Percentiles rank a stretch among this genome's conserved stretches.
Evolutionary conservation across 2,329 filamentous ascomycete species (phyloP).

Genomic region (Curvularia hawaiiensis): DNA sequence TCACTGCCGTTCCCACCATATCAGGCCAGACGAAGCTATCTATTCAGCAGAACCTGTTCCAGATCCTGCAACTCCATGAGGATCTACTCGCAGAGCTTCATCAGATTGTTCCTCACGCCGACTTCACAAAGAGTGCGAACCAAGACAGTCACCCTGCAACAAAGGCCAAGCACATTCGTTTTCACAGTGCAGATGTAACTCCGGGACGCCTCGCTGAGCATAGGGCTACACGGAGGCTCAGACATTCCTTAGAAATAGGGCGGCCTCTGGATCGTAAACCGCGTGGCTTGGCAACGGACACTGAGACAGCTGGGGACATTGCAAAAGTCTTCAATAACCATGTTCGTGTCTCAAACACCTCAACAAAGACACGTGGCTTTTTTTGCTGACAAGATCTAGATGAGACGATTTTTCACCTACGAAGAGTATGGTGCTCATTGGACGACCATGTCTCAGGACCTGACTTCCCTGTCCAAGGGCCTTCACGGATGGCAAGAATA

Average conservation of each 20-base stretch:
- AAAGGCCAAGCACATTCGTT: slow-evolving; percentile 52
- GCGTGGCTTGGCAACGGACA: slow-evolving; percentile 53
- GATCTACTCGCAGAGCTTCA: slow-evolving; percentile 78
- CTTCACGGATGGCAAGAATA: slow-evolving; percentile 78
- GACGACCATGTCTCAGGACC: slow-evolving; percentile 80
- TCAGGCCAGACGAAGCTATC: slow-evolving; percentile 69
- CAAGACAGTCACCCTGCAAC: slow-evolving; percentile 41
- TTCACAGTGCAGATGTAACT: slow-evolving; percentile 55
- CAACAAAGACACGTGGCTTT: slow-evolving; percentile 9
- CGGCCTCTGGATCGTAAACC: slow-evolving; percentile 47
- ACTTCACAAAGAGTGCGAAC: slow-evolving; percentile 47
- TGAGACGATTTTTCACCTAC: slow-evolving; percentile 82
- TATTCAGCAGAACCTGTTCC: slow-evolving; percentile 78
- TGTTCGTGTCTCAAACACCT: slow-evolving; percentile 43
- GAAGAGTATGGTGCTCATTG: slow-evolving; percentile 92
- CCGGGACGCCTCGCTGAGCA: slow-evolving; percentile 46
- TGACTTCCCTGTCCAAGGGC: slow-evolving; percentile 70
- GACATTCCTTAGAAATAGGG: slow-evolving; percentile 55
- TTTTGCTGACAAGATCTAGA: slow-evolving; percentile 56
- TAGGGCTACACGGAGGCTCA: slow-evolving; percentile 41
- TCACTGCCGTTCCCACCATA: slow-evolving; percentile 72
- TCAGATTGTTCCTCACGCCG: slow-evolving; percentile 69
- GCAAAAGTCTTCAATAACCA: slow-evolving; percentile 60
- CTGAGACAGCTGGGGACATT: slow-evolving; percentile 59
- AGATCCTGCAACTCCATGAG: slow-evolving; percentile 84